Conservation (phyloP, 768 basidiomycete genomes). For the Hydnomerulius pinastri region DNA sequence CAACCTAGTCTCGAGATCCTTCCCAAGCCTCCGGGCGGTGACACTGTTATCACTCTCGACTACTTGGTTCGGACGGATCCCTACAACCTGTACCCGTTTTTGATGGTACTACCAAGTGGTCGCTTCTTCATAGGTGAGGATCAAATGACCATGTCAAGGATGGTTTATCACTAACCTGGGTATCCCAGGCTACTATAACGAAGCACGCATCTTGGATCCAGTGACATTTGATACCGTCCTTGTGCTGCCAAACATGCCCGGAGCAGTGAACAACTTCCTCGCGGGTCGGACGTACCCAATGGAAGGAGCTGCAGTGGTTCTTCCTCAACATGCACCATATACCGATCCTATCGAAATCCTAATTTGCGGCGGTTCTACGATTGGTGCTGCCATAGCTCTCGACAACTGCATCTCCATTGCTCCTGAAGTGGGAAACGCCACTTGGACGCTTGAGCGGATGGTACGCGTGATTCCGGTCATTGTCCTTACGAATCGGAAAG, state of each 20-base stretch:
- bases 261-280: conserved; percentile 69
- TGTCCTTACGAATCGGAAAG: no score
- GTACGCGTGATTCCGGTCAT: no score
- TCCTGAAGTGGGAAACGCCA: conserved; percentile 61
- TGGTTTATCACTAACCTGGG: not conserved
- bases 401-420: conserved; percentile 74
- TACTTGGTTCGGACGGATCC: conserved; percentile 75
- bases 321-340: conserved; percentile 74
- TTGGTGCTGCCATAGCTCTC: conserved; percentile 47
- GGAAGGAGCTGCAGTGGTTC: conserved; percentile 67
- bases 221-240: conserved; percentile 61
- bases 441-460: conserved; percentile 80
- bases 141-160: not conserved
- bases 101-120: conserved; percentile 69
- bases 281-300: conserved; percentile 79
- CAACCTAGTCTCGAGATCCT: conserved; percentile 73
- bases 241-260: conserved; percentile 72
- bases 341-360: conserved; percentile 69
- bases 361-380: conserved; percentile 76
- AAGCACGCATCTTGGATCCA: conserved; percentile 75
- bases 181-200: conserved; percentile 69
- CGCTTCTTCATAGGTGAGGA: conserved; percentile 67
- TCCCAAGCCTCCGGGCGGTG: conserved; percentile 64
- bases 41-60: conserved; percentile 60
- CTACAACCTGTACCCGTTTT: conserved; percentile 79